These are phyloP conservation scores for Salvia splendens DNA, from an alignment of 257 asterid species.

Conservation along the genomic window DNA sequence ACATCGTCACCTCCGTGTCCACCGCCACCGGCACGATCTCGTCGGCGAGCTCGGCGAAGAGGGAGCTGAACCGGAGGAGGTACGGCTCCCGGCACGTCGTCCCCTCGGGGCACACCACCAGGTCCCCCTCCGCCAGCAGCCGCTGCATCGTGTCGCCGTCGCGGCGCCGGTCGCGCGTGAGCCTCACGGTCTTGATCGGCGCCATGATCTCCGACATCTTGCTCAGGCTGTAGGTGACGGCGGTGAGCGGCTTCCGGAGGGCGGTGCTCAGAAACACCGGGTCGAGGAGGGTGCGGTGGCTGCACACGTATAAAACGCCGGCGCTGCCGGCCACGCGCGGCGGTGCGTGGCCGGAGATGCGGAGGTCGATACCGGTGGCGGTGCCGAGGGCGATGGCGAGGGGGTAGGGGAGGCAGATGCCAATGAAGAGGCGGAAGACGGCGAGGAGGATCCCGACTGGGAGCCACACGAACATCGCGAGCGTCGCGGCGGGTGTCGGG, in stretches of 20 bases:
- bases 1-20: slow-evolving; percentile 68
- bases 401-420: slow-evolving; percentile 56
- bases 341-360: slow-evolving; percentile 41
- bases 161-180: slow-evolving; percentile 56
- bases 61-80: slow-evolving; percentile 71
- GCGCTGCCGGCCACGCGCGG: slow-evolving; percentile 32
- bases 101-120: slow-evolving; percentile 94
- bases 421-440: slow-evolving; percentile 54
- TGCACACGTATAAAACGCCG: slow-evolving; percentile 79
- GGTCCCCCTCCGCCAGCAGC: slow-evolving; percentile 61
- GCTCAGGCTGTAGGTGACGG: slow-evolving; percentile 89
- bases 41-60: slow-evolving; percentile 81
- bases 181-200: slow-evolving; percentile 65
- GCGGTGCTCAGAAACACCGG: slow-evolving; percentile 74
- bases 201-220: slow-evolving; percentile 80
- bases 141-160: slow-evolving; percentile 66
- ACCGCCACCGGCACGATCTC: slow-evolving; percentile 93
- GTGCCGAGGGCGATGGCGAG: slow-evolving; percentile 44
- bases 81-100: slow-evolving; percentile 97
- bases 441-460: slow-evolving; percentile 66
- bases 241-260: slow-evolving; percentile 57
- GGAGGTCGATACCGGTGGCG: slow-evolving; percentile 50
- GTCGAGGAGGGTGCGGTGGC: slow-evolving; percentile 79
- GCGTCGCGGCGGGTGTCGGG: slow-evolving; percentile 74
- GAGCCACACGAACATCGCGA: slow-evolving; percentile 77